phyloP scores from a whole-genome alignment of 257 asterid species.

The Nicotiana paniculata region DNA sequence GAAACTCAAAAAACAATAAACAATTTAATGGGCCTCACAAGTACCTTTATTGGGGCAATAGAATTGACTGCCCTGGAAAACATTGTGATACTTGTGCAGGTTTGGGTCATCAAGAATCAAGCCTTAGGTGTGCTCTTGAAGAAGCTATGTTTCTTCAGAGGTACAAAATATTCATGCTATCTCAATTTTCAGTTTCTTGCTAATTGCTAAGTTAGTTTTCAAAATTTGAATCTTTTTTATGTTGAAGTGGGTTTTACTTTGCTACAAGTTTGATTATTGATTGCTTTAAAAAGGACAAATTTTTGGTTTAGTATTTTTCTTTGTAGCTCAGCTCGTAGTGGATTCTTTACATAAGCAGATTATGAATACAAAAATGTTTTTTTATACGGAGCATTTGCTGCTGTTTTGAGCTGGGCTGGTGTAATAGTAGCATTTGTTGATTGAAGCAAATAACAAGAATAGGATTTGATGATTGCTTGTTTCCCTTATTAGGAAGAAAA shows the following conservation, averaged over 20 bases:
- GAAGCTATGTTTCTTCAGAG: constrained; percentile 82
- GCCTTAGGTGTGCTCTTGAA: constrained; percentile 99
- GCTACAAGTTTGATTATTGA: background rate
- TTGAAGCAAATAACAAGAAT: background rate
- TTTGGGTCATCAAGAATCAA: constrained; percentile 97
- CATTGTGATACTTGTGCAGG: constrained; percentile 91
- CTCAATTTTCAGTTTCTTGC: background rate
- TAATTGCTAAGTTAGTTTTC: background rate
- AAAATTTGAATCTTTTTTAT: background rate
- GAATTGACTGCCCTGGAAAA: constrained; percentile 97
- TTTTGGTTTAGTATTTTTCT: background rate
- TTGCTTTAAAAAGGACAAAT: background rate
- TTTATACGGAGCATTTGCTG: background rate
- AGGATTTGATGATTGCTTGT: background rate
- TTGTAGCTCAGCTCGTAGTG: background rate
- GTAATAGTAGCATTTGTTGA: background rate
- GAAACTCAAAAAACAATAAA: constrained; percentile 5
- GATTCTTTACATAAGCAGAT: background rate
- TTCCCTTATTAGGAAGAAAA: no score
- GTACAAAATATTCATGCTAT: constrained; percentile 16
- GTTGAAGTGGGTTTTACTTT: background rate
- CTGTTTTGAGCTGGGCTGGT: background rate
- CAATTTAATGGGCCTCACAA: constrained; percentile 37
- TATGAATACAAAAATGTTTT: background rate
- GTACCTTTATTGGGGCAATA: constrained; percentile 84